phyloP scores from a whole-genome alignment of 2,329 filamentous ascomycete genomes.

The Alternaria longipes region DNA sequence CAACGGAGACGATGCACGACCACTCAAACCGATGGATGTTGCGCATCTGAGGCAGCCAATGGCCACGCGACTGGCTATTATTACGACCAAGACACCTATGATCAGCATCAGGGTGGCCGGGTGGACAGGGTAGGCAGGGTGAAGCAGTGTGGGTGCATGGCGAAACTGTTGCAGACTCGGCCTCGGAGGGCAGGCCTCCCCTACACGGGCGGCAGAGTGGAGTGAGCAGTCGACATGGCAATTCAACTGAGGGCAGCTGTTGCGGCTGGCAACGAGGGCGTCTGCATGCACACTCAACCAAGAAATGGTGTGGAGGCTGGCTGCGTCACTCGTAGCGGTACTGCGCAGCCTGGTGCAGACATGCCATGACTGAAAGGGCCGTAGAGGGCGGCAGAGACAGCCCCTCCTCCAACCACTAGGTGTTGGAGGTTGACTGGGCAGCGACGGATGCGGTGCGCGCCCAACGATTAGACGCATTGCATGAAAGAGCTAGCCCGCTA shows the following conservation, averaged over 20 bases:
- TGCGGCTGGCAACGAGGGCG: slow-evolving; percentile 8
- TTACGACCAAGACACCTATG: slow-evolving; percentile 5
- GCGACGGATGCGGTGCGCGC: slow-evolving; percentile 27
- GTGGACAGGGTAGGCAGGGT: neutral
- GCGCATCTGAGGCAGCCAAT: slow-evolving; percentile 26
- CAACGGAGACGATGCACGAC: slow-evolving; percentile 8
- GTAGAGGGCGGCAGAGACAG: slow-evolving; percentile 10
- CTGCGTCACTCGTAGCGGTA: slow-evolving; percentile 18
- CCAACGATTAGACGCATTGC: slow-evolving; percentile 39
- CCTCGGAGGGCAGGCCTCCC: slow-evolving; percentile 9
- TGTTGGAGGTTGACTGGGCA: slow-evolving; percentile 18
- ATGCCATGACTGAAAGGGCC: neutral
- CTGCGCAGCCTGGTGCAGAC: neutral
- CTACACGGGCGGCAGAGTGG: neutral
- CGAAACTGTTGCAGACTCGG: slow-evolving; percentile 14
- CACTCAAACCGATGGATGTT: slow-evolving; percentile 24
- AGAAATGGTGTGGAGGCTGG: slow-evolving; percentile 10
- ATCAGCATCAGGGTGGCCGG: slow-evolving; percentile 16
- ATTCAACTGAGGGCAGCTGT: neutral
- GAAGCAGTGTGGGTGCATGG: neutral
- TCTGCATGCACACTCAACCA: slow-evolving; percentile 14
- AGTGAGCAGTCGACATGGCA: neutral
- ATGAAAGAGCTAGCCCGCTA: slow-evolving; percentile 26
- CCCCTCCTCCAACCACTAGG: slow-evolving; percentile 7
- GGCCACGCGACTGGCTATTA: slow-evolving; percentile 15